These are phyloP conservation scores for Triticum aestivum DNA, from an alignment of 176 grass and related monocot species.

Conservation along the genomic window IWGSC_CS_RefSeq_v2.1 NC_057802.1:84942122-84942621, in stretches of 20 bases:
- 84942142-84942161: background rate
- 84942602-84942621: too few relatives aligned
- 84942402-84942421: conserved; percentile 21
- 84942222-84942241: background rate
- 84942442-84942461: background rate
- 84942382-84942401: conserved; percentile 26
- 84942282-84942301: conserved; percentile 42
- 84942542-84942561: too few relatives aligned
- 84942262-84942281: conserved; percentile 28
- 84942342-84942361: conserved; percentile 47
- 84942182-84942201: background rate
- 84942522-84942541: too few relatives aligned
- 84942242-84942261: background rate
- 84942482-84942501: too few relatives aligned
- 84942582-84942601: too few relatives aligned
- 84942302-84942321: conserved; percentile 42
- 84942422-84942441: background rate
- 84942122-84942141: background rate
- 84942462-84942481: too few relatives aligned
- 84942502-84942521: too few relatives aligned
- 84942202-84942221: background rate
- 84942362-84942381: conserved; percentile 36
- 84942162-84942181: background rate
- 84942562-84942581: too few relatives aligned
- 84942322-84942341: conserved; percentile 34